These are phyloP conservation scores for Vicia villosa DNA, from an alignment of 306 rosid genomes.

Conservation along the genomic window DNA sequence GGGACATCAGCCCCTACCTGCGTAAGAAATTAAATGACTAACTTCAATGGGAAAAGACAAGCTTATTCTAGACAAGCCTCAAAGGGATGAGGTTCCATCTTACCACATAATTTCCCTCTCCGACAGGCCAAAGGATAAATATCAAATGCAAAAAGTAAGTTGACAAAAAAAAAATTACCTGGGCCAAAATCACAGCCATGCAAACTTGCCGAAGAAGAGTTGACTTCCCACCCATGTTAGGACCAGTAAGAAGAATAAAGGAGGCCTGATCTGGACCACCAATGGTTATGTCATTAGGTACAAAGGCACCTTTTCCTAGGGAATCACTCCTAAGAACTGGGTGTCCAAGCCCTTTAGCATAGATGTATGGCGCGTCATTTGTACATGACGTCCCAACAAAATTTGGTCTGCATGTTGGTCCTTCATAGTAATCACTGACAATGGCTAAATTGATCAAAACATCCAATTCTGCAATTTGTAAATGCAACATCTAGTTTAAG, in stretches of 20 bases:
- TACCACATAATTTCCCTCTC: background rate
- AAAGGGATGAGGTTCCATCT: background rate
- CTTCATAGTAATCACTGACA: constrained; percentile 83
- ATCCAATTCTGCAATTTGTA: constrained; percentile 80
- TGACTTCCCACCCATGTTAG: constrained; percentile 99
- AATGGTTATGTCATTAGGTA: constrained; percentile 69
- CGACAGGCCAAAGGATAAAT: background rate
- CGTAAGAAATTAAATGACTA: constrained; percentile 36
- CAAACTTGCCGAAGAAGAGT: constrained; percentile 98
- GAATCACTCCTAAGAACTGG: constrained; percentile 88
- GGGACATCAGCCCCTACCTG: constrained; percentile 98
- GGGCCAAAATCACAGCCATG: constrained; percentile 88
- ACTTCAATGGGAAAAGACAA: constrained; percentile 24
- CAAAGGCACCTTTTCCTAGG: constrained; percentile 81
- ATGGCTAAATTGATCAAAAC: constrained; percentile 88
- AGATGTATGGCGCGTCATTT: constrained; percentile 58
- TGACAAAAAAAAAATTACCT: constrained; percentile 56
- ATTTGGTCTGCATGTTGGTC: constrained; percentile 72
- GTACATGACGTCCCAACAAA: constrained; percentile 51
- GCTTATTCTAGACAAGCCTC: constrained; percentile 17
- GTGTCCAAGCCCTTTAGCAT: constrained; percentile 84
- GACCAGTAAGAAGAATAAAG: constrained; percentile 91
- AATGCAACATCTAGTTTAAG: constrained; percentile 43
- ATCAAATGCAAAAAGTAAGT: constrained; percentile 29
- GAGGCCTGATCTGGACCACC: constrained; percentile 77